phyloP scores from a whole-genome alignment of 805 yeast species.

The Yarrowia sp. region DNA sequence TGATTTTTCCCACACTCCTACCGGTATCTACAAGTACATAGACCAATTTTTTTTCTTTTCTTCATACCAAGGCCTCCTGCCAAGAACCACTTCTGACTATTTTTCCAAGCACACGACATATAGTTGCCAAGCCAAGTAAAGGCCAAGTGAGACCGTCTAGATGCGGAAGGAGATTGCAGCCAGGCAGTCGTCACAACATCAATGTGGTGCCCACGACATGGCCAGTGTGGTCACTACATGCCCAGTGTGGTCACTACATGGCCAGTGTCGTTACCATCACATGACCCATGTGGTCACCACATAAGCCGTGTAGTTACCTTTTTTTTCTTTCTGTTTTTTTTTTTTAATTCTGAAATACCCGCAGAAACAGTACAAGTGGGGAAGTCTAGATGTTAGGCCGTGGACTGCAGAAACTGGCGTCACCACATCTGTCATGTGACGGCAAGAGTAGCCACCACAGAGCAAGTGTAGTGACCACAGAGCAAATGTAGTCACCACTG shows the following conservation, averaged over 20 bases:
- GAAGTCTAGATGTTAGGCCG: neutral
- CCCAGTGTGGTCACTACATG: neutral
- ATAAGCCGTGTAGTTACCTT: too few species aligned
- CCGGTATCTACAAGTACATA: too few species aligned
- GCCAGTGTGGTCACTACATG: neutral
- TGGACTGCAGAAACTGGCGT: neutral
- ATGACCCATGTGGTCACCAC: too few species aligned
- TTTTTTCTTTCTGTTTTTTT: too few species aligned
- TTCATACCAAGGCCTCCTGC: too few species aligned
- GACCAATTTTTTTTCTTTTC: too few species aligned
- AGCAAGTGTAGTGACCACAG: neutral
- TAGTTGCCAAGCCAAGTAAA: slow-evolving; percentile 3
- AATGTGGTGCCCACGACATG: neutral
- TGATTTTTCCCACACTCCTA: neutral
- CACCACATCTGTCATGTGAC: neutral
- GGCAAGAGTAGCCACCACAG: too few species aligned
- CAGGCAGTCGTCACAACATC: too few species aligned
- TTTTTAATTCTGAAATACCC: too few species aligned
- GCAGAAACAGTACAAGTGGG: neutral
- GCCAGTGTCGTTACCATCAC: neutral
- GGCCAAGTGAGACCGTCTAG: neutral
- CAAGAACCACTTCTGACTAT: too few species aligned
- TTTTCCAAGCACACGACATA: neutral
- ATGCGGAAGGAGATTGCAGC: neutral
- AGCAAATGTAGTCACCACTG: neutral